A percentile compares a stretch with the other conserved stretches of the same genome.
These are phyloP conservation scores for Aureoboletus auriporus DNA, from an alignment of 768 basidiomycete species.

Conservation along the genomic window DNA sequence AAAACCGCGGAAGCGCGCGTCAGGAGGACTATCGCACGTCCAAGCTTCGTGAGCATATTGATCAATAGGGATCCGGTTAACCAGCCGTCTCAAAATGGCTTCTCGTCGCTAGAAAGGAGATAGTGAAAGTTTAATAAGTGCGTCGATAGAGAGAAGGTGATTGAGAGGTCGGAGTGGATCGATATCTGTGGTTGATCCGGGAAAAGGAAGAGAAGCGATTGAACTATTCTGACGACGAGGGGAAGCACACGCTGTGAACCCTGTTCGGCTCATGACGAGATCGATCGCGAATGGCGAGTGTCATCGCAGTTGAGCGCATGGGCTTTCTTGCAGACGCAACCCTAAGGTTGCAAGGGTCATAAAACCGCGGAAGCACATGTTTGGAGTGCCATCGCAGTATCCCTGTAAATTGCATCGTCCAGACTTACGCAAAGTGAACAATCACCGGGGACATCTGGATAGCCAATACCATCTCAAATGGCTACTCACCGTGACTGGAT, in stretches of 20 bases:
- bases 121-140: no score
- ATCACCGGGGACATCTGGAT: constrained; percentile 17
- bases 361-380: constrained; percentile 15
- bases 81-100: no score
- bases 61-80: no score
- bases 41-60: no score
- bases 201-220: constrained; percentile 8
- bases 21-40: no score
- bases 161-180: no score
- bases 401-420: constrained; percentile 11
- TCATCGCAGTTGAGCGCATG: constrained; percentile 10
- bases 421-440: constrained; percentile 9
- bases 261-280: constrained; percentile 22
- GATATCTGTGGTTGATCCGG: no score
- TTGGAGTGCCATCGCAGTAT: constrained; percentile 11
- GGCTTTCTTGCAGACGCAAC: constrained; percentile 13
- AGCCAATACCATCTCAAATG: constrained; percentile 15
- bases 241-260: constrained; percentile 16
- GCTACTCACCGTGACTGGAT: constrained; percentile 11
- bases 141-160: no score
- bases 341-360: constrained; percentile 16
- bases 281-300: constrained; percentile 17
- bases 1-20: no score
- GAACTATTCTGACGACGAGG: constrained; percentile 19
- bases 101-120: no score